Base-by-base conservation (phyloP, 345 rosid genomes). In the Brassica cretica region DNA sequence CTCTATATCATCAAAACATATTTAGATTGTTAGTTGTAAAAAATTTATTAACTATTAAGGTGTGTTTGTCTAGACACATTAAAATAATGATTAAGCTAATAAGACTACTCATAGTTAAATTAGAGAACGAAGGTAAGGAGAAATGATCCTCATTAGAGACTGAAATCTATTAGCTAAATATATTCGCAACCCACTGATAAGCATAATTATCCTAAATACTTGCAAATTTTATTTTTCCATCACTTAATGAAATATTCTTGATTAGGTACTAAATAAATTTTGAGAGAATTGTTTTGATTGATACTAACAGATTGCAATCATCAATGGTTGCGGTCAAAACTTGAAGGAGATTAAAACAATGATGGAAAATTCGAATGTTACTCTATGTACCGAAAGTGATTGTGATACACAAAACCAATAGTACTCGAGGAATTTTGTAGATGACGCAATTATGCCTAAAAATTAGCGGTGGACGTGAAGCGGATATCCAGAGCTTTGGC, bases 381-480 rank as follows among this genome's bases (percentile, higher is more conserved):
- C 73, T 70, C 29, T 25, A 76, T 68, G 30, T 30, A 76, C 62
- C 30, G 4, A 32, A 6, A 62, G 16, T 70, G 63, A 76, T 1
- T 46, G 46, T 39, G 72, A 10, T 2, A 49, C 29, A 3, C 16
- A 10, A 64, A 65, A 41, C 41, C 72, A 67, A 35, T 27, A 68
- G 66, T 72, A 56, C 11, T 19, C 27, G 74, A 58, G 27, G 69
- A 61, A 61, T 68, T 78, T 66, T 66, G 41, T 2, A 46, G 53
- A 46, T 60, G 73, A 79, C 74, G 70, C 68, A 56, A 19, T 73
- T 67, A 68, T 73, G 70, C 78, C 74, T 59, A 35, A 35, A 35
- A 35, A 35, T 35, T 35, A 35, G 41, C 9, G 2, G 41, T 35
- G 41, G 41, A 35, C 41, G 9, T 1, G 9, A 35, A 35, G 41